Evolutionary conservation across 495 filamentous ascomycete genomes (phyloP), one percentile per base, ranked within the genome.

Genomic region (Staphylotrichum longicolle): DNA sequence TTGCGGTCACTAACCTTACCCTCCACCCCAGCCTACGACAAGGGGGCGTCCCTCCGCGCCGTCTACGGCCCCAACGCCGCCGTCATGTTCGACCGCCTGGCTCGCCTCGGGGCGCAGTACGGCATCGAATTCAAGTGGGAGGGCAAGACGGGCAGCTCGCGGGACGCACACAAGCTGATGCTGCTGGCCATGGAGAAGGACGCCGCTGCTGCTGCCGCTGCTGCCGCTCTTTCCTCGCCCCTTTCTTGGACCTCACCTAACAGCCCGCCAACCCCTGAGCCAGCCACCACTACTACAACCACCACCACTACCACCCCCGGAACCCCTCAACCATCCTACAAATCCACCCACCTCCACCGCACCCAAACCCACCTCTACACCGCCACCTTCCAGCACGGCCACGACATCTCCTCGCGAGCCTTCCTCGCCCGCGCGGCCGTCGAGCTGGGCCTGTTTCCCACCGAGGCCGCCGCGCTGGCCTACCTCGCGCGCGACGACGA

Each of bases 131-230:
- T 94, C 75, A 79, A 74, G 48, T 91, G 88, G 67, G 81, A 82
- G 7, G 91, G 91, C 40, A 83, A 78, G 42, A 89, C 85, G 14
- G 91, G 92, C 6, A 87, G 83, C 54, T 89, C 91, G 35, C 74
- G 86, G 45, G 86, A 93, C 65, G 86, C 85, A 49, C 91, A 96
- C 72, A 85, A 89, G 51, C 69, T 96, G 54, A 79, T 94, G 35
- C 85, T 91, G 63, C 82, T 88, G 48, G 74, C 77, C 3, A 87
- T 82, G n/a, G 85, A 83, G 42, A 70, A 76, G 50, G 82, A 83
- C 66, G 74, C 75, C 61, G 8, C 69, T 63, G 6, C 60, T 1
- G 60, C 58, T 4, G 48, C 44, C 15, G 10, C 52, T 15, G n/a
- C 20, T 27, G 39, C 65, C 33, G 1, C 48, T 35, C 30, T 44